Conservation (phyloP, 1,139 yeast genomes). For the Pneumocystis oryctolagi region DNA sequence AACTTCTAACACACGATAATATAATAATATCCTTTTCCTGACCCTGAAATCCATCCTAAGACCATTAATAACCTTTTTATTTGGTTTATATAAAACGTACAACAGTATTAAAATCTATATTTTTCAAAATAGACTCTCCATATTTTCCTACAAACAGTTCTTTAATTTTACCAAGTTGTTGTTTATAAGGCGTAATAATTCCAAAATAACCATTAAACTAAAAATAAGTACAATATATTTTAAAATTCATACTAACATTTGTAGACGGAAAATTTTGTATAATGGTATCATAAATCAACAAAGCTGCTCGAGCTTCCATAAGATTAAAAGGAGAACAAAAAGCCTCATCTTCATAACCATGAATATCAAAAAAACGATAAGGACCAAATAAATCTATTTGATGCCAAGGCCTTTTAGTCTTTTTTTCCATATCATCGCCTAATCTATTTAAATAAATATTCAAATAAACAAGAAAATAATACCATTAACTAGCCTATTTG, state of each 20-base stretch:
- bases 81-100: slow-evolving; percentile 22
- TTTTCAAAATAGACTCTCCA: slow-evolving; percentile 48
- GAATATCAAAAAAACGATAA: slow-evolving; percentile 63
- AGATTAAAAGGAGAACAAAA: slow-evolving; percentile 58
- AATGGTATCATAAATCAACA: slow-evolving; percentile 50
- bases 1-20: slow-evolving; percentile 86
- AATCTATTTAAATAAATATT: not conserved
- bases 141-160: slow-evolving; percentile 41
- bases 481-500: slow-evolving; percentile 54
- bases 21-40: slow-evolving; percentile 90
- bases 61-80: not conserved
- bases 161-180: slow-evolving; percentile 53
- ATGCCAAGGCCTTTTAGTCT: slow-evolving; percentile 70
- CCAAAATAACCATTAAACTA: slow-evolving; percentile 61
- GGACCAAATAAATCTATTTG: slow-evolving; percentile 39
- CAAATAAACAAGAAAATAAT: not conserved
- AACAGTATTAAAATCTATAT: slow-evolving; percentile 80
- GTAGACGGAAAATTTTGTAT: slow-evolving; percentile 35
- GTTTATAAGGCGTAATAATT: slow-evolving; percentile 86
- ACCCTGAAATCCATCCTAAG: slow-evolving; percentile 74
- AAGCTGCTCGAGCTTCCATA: slow-evolving; percentile 57
- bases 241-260: slow-evolving; percentile 18
- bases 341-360: slow-evolving; percentile 45
- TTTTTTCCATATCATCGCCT: slow-evolving; percentile 44
- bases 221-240: not conserved